A percentile compares a stretch with the other conserved stretches of the same genome.
phyloP scores from a whole-genome alignment of 75 land plant genomes.

The Gnetum montanum region DNA sequence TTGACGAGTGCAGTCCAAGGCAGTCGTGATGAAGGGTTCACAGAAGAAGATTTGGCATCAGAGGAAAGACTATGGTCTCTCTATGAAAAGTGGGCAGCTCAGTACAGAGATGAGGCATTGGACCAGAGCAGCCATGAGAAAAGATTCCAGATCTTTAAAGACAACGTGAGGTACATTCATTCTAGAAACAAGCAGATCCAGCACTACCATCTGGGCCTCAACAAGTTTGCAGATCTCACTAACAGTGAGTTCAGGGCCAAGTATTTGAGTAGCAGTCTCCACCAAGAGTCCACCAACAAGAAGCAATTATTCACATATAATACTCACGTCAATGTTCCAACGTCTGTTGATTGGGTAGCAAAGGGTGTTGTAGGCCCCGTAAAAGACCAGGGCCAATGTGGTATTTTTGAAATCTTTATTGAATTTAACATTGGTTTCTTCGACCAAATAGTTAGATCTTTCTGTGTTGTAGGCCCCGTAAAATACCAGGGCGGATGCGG shows the following conservation, averaged over 20 bases:
- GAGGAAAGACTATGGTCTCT: background rate
- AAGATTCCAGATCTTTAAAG: constrained; percentile 47
- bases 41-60: background rate
- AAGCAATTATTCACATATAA: constrained; percentile 4
- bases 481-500: constrained; percentile 44
- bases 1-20: too few relatives aligned
- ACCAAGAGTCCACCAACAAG: background rate
- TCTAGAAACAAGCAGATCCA: constrained; percentile 22
- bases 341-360: constrained; percentile 34
- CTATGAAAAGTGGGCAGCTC: background rate
- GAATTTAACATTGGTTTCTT: too few relatives aligned
- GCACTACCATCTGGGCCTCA: constrained; percentile 46
- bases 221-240: constrained; percentile 46
- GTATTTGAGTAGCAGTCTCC: constrained; percentile 14
- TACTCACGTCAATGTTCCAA: constrained; percentile 10
- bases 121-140: constrained; percentile 21
- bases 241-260: constrained; percentile 44
- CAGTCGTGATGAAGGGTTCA: too few relatives aligned
- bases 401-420: too few relatives aligned
- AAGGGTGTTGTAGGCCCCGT: constrained; percentile 34
- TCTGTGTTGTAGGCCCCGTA: constrained; percentile 30
- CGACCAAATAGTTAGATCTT: too few relatives aligned
- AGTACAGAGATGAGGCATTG: background rate
- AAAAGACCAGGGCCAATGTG: constrained; percentile 40
- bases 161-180: constrained; percentile 43